phyloP scores from a whole-genome alignment of 1,139 yeast genomes.

The Suhomyces choctaworum region DNA sequence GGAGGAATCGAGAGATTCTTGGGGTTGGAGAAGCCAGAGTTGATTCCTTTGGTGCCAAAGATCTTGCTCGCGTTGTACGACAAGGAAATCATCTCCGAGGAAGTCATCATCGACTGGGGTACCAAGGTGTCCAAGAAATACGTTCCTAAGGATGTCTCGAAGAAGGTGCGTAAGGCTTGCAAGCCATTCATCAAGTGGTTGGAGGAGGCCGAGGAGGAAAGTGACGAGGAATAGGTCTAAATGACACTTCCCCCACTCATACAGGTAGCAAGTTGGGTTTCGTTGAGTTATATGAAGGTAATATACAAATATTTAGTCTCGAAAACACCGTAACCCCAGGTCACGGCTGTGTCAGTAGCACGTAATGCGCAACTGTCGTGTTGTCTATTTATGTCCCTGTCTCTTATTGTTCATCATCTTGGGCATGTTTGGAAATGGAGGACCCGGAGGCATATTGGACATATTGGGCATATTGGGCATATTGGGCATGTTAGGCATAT shows the following conservation, averaged over 20 bases:
- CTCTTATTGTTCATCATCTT: constrained; percentile 18
- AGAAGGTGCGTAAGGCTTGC: constrained; percentile 94
- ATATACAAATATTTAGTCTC: constrained; percentile 2
- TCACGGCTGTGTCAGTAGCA: no score
- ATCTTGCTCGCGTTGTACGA: constrained; percentile 80
- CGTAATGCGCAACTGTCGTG: no score
- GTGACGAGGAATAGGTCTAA: constrained; percentile 62
- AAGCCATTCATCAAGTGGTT: constrained; percentile 95
- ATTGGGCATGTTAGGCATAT: constrained; percentile 25
- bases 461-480: constrained; percentile 22
- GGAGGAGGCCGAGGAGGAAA: constrained; percentile 79
- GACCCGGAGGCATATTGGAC: constrained; percentile 25
- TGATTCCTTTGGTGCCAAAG: constrained; percentile 75
- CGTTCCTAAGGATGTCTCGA: constrained; percentile 87
- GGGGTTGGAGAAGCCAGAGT: constrained; percentile 78
- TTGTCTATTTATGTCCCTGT: constrained; percentile 1
- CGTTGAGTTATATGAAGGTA: constrained; percentile 1
- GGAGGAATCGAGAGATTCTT: constrained; percentile 96
- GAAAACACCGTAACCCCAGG: no score
- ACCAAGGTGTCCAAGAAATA: constrained; percentile 90
- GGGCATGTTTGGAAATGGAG: constrained; percentile 24
- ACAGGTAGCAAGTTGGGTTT: no score
- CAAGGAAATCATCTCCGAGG: constrained; percentile 81
- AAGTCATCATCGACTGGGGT: constrained; percentile 80
- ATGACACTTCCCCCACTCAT: no score